These are phyloP conservation scores for Metarhizium rileyi DNA, from an alignment of 2,329 filamentous ascomycete genomes.

Conservation along the genomic window DNA sequence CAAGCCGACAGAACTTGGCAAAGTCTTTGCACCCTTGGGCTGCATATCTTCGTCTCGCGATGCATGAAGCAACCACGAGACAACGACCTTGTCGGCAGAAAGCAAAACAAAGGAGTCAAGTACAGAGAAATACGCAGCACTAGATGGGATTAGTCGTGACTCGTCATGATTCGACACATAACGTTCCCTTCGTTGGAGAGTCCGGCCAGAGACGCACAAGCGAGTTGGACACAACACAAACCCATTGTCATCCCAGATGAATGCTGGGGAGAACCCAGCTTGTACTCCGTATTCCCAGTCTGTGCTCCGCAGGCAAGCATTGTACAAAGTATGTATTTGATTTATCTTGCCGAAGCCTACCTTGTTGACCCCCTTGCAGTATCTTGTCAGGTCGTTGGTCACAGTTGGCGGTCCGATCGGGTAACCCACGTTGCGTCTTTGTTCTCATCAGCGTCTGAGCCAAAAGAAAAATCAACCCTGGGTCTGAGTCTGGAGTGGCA, in stretches of 20 bases:
- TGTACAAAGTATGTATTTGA: not conserved
- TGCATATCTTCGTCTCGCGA: not conserved
- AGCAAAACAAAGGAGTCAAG: not conserved
- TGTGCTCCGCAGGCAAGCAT: not conserved
- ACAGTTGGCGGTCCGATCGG: conserved; percentile 10
- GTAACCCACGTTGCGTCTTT: conserved; percentile 11
- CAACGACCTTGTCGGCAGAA: not conserved
- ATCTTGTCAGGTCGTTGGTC: not conserved
- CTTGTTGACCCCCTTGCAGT: conserved; percentile 4
- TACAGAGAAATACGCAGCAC: not conserved
- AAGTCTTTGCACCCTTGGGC: not conserved
- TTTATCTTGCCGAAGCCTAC: not conserved
- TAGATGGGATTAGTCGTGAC: not conserved
- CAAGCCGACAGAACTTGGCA: not conserved
- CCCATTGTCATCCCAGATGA: not conserved
- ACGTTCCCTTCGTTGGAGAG: not conserved
- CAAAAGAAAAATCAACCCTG: not conserved
- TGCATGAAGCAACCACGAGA: not conserved
- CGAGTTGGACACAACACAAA: too few species aligned
- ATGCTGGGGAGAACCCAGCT: not conserved
- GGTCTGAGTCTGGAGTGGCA: not conserved
- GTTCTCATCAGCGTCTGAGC: not conserved
- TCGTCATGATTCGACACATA: not conserved
- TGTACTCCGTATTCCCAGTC: not conserved
- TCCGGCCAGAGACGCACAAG: not conserved